These are phyloP conservation scores for Ganoderma leucocontextum DNA, from an alignment of 1,284 basidiomycete genomes.

Conservation along the genomic window DNA sequence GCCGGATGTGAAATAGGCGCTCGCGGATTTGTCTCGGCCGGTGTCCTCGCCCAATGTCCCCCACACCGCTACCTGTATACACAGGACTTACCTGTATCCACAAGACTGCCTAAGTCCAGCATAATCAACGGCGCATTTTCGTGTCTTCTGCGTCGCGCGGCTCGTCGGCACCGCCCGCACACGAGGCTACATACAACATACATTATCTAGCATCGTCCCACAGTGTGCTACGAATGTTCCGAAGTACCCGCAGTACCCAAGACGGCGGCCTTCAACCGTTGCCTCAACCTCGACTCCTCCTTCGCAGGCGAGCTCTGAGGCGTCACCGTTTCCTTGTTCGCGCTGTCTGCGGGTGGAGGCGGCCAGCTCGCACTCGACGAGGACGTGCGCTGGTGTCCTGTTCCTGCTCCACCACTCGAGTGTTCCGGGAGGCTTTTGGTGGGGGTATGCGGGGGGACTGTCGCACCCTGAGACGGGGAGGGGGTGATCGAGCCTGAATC, in stretches of 20 bases:
- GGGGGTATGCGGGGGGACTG: no score
- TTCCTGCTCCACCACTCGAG: neutral
- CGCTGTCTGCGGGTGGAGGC: neutral
- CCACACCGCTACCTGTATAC: no score
- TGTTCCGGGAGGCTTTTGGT: neutral
- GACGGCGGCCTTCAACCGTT: slow-evolving; percentile 42
- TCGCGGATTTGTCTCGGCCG: no score
- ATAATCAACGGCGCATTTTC: no score
- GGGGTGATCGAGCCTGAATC: neutral
- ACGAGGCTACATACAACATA: slow-evolving; percentile 7
- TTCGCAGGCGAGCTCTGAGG: slow-evolving; percentile 2
- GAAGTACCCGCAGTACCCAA: slow-evolving; percentile 21
- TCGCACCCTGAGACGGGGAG: neutral
- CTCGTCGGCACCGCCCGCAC: no score
- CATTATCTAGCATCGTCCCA: neutral
- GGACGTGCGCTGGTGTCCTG: neutral
- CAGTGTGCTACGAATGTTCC: neutral
- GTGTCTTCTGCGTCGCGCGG: no score
- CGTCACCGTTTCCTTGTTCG: slow-evolving; percentile 4
- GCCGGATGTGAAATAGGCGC: no score
- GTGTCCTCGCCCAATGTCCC: no score
- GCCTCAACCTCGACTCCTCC: slow-evolving; percentile 32
- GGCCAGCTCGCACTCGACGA: neutral
- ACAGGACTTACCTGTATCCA: no score
- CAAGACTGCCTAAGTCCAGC: no score